Evolutionary conservation across 768 basidiomycete species (phyloP).

Genomic region (Auricularia sp.): DNA sequence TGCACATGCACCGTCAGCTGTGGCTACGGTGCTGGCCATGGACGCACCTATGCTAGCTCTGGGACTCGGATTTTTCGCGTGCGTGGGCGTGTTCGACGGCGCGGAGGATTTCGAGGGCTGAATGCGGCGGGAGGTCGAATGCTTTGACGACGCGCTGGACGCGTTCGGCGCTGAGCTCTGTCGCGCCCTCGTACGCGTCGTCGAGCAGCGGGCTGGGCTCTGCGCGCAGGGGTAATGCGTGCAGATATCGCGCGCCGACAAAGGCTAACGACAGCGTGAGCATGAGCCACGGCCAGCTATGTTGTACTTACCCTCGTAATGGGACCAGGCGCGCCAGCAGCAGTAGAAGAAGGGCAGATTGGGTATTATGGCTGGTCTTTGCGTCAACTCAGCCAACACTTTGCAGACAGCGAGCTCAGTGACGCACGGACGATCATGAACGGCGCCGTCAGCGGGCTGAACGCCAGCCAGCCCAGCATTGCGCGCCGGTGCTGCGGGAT

Average conservation of each 20-base stretch:
- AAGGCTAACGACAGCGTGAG: constrained; percentile 35
- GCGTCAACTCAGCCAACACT: neutral
- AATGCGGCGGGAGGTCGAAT: constrained; percentile 35
- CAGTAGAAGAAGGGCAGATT: constrained; percentile 83
- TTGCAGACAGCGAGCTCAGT: neutral
- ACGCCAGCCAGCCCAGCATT: constrained; percentile 52
- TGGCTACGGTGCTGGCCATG: too few species aligned
- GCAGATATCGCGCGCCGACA: constrained; percentile 58
- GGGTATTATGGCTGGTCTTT: constrained; percentile 55
- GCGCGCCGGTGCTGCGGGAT: constrained; percentile 57
- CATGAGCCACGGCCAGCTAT: neutral
- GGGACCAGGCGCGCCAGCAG: constrained; percentile 76
- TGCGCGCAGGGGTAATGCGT: constrained; percentile 46
- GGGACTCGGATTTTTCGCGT: constrained; percentile 13
- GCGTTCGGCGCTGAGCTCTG: constrained; percentile 36
- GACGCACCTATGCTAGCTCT: neutral
- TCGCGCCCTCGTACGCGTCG: constrained; percentile 32
- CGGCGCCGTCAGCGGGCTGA: constrained; percentile 66
- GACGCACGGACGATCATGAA: constrained; percentile 65
- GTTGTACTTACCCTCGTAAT: constrained; percentile 30
- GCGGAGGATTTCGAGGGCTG: constrained; percentile 44
- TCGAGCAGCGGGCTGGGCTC: constrained; percentile 47
- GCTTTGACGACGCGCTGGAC: constrained; percentile 39
- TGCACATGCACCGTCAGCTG: too few species aligned
- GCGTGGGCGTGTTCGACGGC: constrained; percentile 49